Evolutionary conservation across 768 basidiomycete species (phyloP).

Genomic region (Kwoniella mangroviensis): DNA sequence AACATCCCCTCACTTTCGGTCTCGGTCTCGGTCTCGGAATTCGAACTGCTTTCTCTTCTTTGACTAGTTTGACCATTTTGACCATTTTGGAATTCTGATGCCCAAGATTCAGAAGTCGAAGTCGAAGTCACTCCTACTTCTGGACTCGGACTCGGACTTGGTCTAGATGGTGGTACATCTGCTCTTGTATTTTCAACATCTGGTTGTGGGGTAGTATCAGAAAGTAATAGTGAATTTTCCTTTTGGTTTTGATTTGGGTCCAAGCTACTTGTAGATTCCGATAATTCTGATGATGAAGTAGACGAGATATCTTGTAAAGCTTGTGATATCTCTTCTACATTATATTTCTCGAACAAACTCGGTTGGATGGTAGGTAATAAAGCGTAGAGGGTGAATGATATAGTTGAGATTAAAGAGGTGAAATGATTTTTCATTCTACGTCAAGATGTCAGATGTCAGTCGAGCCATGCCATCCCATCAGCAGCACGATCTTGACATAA

Average conservation of each 20-base stretch:
- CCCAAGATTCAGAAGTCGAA: slow-evolving; percentile 31
- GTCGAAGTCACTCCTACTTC: not conserved
- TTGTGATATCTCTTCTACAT: slow-evolving; percentile 48
- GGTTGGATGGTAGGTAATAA: slow-evolving; percentile 53
- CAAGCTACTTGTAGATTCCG: slow-evolving; percentile 7
- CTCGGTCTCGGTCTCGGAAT: slow-evolving; percentile 12
- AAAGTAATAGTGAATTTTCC: slow-evolving; percentile 18
- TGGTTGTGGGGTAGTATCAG: not conserved
- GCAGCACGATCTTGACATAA: too few relatives aligned
- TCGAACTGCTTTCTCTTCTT: slow-evolving; percentile 8
- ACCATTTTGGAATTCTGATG: slow-evolving; percentile 37
- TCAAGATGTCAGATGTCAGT: not conserved
- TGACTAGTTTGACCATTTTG: not conserved
- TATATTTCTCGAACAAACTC: slow-evolving; percentile 43
- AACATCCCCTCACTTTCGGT: slow-evolving; percentile 24
- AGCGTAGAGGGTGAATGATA: slow-evolving; percentile 57
- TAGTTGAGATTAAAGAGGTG: slow-evolving; percentile 50
- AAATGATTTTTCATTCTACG: slow-evolving; percentile 51
- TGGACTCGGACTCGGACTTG: not conserved
- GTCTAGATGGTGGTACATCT: too few relatives aligned
- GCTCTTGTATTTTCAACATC: not conserved
- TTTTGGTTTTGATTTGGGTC: not conserved
- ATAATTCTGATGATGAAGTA: slow-evolving; percentile 1
- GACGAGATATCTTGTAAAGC: slow-evolving; percentile 42
- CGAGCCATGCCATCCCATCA: too few relatives aligned